Evolutionary conservation across 1,284 basidiomycete genomes (phyloP), one percentile per base, ranked within the genome.

Genomic region (Clitocybe nebularis): DNA sequence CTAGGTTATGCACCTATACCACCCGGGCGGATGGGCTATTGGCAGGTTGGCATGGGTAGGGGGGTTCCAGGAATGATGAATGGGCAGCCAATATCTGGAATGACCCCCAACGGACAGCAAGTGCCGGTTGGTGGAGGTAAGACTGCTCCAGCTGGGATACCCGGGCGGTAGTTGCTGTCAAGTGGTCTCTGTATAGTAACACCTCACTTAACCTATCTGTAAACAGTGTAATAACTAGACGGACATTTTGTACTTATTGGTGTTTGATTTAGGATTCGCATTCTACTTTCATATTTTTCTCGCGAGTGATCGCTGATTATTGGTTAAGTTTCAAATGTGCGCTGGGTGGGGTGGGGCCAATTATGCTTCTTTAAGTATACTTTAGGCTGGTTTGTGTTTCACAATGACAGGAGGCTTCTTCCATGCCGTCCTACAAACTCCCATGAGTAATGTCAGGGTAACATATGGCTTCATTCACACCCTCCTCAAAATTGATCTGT

Each of bases 91-190:
- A 41, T 34, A 39, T 45, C 36, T 16, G 29, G 36, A 24, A 41
- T 50, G 34, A 26, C 42, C 38, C 35, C 39, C n/a, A 19, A 33
- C 14, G 20, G 32, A 23, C 51, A 46, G 24, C 50, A 49, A 30
- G 36, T 45, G 23, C 36, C 46, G 4, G 41, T 37, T 14, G 26
- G n/a, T n/a, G n/a, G n/a, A n/a, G n/a, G 26, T 3, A 48, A 46
- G 32, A 36, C 41, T 34, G 48, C 37, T 33, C 32, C 39, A 24
- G 37, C 47, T 5, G 45, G 48, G 30, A 48, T 50, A 28, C 52
- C 51, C 34, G 49, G 50, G 16, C 46, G 52, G 28, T 51, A 36
- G 16, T 36, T 17, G 32, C 11, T 29, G 36, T 21, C 19, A n/a
- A 10, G 24, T 10, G 14, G 9, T 29, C 26, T n/a, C n/a, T 29